Percentiles rank a stretch among this genome's conserved stretches.
Evolutionary conservation across 1,284 basidiomycete species (phyloP).

Genomic region (Tylopilus microsporus): DNA sequence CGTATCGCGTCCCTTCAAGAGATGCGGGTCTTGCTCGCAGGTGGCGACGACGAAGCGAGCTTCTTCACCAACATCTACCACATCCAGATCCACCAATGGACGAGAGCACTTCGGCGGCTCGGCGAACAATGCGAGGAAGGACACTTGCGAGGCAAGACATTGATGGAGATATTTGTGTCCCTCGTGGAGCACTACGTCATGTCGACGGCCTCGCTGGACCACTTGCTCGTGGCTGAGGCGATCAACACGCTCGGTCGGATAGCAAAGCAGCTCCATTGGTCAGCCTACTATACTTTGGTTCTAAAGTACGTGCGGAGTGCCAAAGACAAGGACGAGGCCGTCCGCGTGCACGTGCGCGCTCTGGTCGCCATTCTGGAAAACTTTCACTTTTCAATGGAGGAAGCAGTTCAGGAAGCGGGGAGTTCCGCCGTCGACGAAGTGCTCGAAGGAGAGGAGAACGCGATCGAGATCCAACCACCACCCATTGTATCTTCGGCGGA

Average conservation of each 20-base stretch:
- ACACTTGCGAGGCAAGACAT: conserved; percentile 64
- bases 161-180: conserved; percentile 42
- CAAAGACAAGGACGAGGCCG: conserved; percentile 66
- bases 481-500: conserved; percentile 21
- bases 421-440: conserved; percentile 26
- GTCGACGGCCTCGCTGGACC: conserved; percentile 48
- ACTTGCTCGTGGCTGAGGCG: conserved; percentile 61
- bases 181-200: conserved; percentile 74
- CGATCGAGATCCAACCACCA: conserved; percentile 11
- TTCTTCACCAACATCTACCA: too few relatives aligned
- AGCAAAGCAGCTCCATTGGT: conserved; percentile 76
- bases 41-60: too few relatives aligned
- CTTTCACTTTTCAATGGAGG: conserved; percentile 87
- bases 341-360: conserved; percentile 35
- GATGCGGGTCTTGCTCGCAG: conserved; percentile 76
- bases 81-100: conserved; percentile 69
- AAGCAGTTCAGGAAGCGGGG: conserved; percentile 35
- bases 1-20: conserved; percentile 66
- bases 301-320: conserved; percentile 79
- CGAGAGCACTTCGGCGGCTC: conserved; percentile 82
- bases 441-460: conserved; percentile 30
- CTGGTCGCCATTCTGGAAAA: conserved; percentile 85
- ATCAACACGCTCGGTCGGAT: conserved; percentile 75
- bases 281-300: conserved; percentile 77
- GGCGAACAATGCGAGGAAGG: conserved; percentile 76